phyloP scores from a whole-genome alignment of 163 green algal species.

The Trebouxiophyceae sp. region DNA sequence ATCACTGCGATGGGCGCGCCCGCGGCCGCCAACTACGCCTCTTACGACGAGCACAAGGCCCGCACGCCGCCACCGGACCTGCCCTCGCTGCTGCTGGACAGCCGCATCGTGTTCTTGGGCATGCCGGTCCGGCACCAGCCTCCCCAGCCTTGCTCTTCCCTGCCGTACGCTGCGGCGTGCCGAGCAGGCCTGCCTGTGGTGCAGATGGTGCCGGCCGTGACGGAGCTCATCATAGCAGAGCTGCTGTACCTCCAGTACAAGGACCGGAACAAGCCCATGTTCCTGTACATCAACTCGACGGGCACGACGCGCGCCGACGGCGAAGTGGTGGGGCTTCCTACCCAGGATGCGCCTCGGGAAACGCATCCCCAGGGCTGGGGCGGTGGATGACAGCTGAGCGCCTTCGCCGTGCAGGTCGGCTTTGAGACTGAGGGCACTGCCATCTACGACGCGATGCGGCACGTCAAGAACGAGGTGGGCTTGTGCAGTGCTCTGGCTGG shows the following conservation, averaged over 20 bases:
- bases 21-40: background rate
- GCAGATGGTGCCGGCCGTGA: constrained; percentile 95
- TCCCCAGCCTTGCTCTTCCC: background rate
- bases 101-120: constrained; percentile 94
- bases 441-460: constrained; percentile 94
- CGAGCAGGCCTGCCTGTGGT: background rate
- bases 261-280: constrained; percentile 82
- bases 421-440: constrained; percentile 97
- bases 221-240: constrained; percentile 97
- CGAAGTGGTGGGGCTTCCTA: constrained; percentile 85
- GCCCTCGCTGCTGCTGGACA: constrained; percentile 91
- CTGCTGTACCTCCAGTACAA: constrained; percentile 96
- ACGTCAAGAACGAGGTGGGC: constrained; percentile 88
- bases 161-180: background rate
- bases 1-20: background rate
- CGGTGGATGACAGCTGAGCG: no score
- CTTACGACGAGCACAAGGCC: constrained; percentile 32
- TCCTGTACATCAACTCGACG: constrained; percentile 98
- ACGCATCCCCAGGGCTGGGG: no score
- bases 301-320: constrained; percentile 92
- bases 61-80: constrained; percentile 85
- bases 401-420: constrained; percentile 75
- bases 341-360: no score
- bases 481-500: no score
- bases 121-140: constrained; percentile 76